A percentile compares a stretch with the other conserved stretches of the same genome.
Conservation (phyloP, 331 rosid species). For the Dryas integrifolia region DNA sequence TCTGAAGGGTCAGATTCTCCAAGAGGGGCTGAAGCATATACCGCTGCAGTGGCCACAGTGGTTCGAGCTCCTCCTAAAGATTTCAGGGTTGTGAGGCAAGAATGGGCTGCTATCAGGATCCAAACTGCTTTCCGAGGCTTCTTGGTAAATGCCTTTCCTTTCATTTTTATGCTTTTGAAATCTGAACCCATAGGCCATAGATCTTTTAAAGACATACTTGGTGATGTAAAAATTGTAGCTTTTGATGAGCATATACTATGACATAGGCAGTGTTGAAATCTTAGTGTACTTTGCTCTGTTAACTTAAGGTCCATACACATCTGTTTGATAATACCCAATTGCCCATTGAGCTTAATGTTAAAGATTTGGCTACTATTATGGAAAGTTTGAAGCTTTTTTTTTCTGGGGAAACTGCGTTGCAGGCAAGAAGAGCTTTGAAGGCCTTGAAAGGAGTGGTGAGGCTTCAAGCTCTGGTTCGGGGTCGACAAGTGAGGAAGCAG, state of each 20-base stretch:
- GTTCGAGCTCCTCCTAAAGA: conserved; percentile 86
- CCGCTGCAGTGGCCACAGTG: conserved; percentile 78
- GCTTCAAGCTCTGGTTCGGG: conserved; percentile 94
- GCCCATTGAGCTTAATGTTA: not conserved
- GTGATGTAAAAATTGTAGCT: not conserved
- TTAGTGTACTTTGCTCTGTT: not conserved
- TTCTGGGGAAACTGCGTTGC: conserved; percentile 11
- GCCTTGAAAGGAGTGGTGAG: conserved; percentile 95
- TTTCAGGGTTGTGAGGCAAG: conserved; percentile 66
- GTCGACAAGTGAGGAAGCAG: conserved; percentile 92
- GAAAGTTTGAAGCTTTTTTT: conserved; percentile 8
- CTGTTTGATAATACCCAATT: not conserved
- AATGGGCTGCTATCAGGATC: conserved; percentile 93
- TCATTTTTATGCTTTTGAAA: not conserved
- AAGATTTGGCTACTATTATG: not conserved
- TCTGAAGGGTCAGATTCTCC: conserved; percentile 85
- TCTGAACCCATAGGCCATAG: not conserved
- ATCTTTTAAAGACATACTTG: not conserved
- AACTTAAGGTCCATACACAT: not conserved
- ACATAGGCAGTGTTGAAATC: not conserved
- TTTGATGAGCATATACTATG: no score
- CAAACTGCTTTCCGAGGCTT: conserved; percentile 94
- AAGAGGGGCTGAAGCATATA: conserved; percentile 44
- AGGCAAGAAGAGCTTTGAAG: conserved; percentile 97
- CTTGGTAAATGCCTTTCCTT: conserved; percentile 45